Conservation (phyloP, 148 eudicot genomes). For the Oxyria digyna region DNA sequence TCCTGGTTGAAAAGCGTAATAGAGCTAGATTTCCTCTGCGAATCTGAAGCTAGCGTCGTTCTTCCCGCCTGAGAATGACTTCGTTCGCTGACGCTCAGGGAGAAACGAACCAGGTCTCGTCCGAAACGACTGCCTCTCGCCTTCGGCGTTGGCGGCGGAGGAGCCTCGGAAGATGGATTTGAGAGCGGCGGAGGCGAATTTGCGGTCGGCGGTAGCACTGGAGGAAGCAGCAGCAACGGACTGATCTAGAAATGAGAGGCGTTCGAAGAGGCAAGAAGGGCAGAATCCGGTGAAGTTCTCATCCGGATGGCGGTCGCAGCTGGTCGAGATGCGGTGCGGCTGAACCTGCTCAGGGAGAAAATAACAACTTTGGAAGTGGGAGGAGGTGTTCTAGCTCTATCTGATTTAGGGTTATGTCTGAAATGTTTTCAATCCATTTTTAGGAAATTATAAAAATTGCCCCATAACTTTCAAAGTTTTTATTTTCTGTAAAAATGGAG, state of each 20-base stretch:
- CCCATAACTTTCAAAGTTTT: too few species aligned
- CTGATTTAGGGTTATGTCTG: too few species aligned
- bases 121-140: neutral
- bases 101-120: conserved; percentile 28
- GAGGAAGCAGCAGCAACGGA: conserved; percentile 14
- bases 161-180: conserved; percentile 19
- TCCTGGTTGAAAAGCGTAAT: conserved; percentile 26
- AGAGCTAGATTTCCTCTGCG: conserved; percentile 26
- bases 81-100: conserved; percentile 62
- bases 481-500: too few species aligned
- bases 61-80: conserved; percentile 72
- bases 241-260: conserved; percentile 59
- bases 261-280: conserved; percentile 81
- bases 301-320: conserved; percentile 69
- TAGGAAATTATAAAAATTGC: too few species aligned
- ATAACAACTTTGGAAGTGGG: too few species aligned
- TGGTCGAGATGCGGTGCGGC: conserved; percentile 64
- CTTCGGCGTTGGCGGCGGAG: neutral
- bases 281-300: conserved; percentile 87
- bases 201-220: conserved; percentile 25
- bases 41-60: conserved; percentile 37
- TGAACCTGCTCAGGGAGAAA: conserved; percentile 38
- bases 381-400: too few species aligned
- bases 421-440: too few species aligned
- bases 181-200: conserved; percentile 26